Evolutionary conservation across 2,329 filamentous ascomycete species (phyloP), one percentile per base, ranked within the genome.

Genomic region (Truncatella angustata): DNA sequence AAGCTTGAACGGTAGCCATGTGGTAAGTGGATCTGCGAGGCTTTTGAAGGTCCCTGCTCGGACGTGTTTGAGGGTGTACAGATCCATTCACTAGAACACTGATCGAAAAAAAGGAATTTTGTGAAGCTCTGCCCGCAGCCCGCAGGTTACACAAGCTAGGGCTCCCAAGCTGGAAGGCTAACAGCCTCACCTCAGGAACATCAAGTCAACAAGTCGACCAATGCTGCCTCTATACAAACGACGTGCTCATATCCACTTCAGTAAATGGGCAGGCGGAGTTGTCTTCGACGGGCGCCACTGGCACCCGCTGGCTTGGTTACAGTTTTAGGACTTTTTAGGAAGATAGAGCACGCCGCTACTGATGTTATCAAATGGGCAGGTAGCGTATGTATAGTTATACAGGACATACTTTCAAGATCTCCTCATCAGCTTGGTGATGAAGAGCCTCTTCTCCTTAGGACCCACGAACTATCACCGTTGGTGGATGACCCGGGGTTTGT

Each of bases 401-500:
- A n/a, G n/a, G n/a, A n/a, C n/a, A n/a, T n/a, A n/a, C n/a, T n/a
- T n/a, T n/a, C n/a, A n/a, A n/a, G n/a, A n/a, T n/a, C n/a, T n/a
- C n/a, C n/a, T n/a, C n/a, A n/a, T n/a, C n/a, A n/a, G 7, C 28
- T 32, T 14, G 28, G 28, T 32, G 28, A 14, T 7, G 7, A 32
- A 14, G n/a, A n/a, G n/a, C n/a, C 28, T 32, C 7, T 32, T 14
- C 7, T 7, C 28, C 14, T 32, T 32, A 32, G 7, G 7, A 32
- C 28, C 14, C 7, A 14, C 7, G 28, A 32, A 23, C 40, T 43
- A 9, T 23, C 5, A 20, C 12, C 40, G 40, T 39, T 39, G n/a
- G 14, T n/a, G 7, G 7, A 20, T 14, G 5, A 26, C 40, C 53
- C 50, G 54, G 55, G 50, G 43, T 32, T 21, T n/a, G 35, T 52